These are phyloP conservation scores for Orbilia javanica DNA, from an alignment of 2,329 filamentous ascomycete genomes.

Conservation along the genomic window DNA sequence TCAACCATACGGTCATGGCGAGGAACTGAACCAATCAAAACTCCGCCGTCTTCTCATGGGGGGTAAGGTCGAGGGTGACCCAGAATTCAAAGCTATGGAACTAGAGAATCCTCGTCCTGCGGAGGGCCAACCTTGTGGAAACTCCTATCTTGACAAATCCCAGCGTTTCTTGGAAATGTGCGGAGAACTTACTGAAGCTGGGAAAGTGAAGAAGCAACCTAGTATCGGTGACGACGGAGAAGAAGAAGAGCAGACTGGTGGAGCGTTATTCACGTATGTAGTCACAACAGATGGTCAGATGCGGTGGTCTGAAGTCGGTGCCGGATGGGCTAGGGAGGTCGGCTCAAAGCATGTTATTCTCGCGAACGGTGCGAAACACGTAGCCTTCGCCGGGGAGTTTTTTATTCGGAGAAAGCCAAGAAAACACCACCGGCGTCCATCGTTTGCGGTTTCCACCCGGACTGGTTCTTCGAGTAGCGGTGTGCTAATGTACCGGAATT, in stretches of 20 bases:
- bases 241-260: conserved; percentile 50
- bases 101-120: conserved; percentile 51
- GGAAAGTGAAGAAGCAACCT: conserved; percentile 47
- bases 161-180: conserved; percentile 54
- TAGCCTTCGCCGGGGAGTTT: conserved; percentile 58
- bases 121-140: conserved; percentile 44
- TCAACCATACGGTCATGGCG: conserved; percentile 12
- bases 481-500: conserved; percentile 33
- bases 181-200: conserved; percentile 49
- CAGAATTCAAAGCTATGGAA: conserved; percentile 56
- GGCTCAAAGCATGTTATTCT: conserved; percentile 57
- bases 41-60: conserved; percentile 47
- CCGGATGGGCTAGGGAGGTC: conserved; percentile 47
- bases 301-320: conserved; percentile 55
- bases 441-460: conserved; percentile 26
- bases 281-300: conserved; percentile 54
- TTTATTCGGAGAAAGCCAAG: conserved; percentile 52
- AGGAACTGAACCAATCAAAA: conserved; percentile 34
- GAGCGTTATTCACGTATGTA: conserved; percentile 53
- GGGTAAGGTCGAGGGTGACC: conserved; percentile 41
- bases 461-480: conserved; percentile 37
- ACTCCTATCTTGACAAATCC: conserved; percentile 43
- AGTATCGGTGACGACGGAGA: conserved; percentile 43
- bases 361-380: conserved; percentile 46
- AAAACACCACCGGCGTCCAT: conserved; percentile 36